Conservation (phyloP, 805 yeast genomes). For the Millerozyma miso region DNA sequence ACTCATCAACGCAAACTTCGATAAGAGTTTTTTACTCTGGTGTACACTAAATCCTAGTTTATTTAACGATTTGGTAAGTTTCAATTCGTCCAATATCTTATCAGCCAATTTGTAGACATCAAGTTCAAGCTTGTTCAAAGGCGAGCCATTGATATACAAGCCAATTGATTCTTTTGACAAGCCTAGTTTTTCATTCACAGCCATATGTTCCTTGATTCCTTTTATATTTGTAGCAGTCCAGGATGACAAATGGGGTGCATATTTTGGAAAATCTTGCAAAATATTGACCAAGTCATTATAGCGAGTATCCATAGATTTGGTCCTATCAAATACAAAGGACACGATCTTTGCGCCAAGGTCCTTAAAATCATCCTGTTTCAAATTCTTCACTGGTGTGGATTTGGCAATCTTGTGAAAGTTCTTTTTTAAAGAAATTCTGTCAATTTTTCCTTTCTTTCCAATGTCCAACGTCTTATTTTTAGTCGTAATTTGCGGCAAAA, state of each 20-base stretch:
- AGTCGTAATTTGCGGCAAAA: constrained; percentile 8
- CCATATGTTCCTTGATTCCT: constrained; percentile 21
- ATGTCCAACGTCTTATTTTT: neutral
- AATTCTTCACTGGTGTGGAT: constrained; percentile 23
- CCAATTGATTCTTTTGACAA: constrained; percentile 40
- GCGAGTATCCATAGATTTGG: constrained; percentile 5
- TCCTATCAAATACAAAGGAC: constrained; percentile 27
- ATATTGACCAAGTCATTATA: constrained; percentile 37
- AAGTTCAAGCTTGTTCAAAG: constrained; percentile 43
- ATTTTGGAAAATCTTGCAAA: constrained; percentile 53
- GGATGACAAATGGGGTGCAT: constrained; percentile 33
- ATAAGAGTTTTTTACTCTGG: constrained; percentile 30
- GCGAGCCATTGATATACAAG: constrained; percentile 67
- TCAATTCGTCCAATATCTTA: constrained; percentile 28
- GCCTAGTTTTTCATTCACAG: constrained; percentile 34
- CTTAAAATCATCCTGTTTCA: constrained; percentile 24
- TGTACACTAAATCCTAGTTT: constrained; percentile 24
- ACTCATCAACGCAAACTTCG: constrained; percentile 36
- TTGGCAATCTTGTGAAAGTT: constrained; percentile 11
- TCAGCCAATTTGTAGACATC: constrained; percentile 41
- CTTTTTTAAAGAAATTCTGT: constrained; percentile 5
- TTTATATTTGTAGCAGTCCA: constrained; percentile 9
- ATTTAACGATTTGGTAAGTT: constrained; percentile 18
- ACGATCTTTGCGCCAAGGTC: constrained; percentile 40
- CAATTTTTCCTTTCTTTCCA: neutral